Evolutionary conservation across 2,329 filamentous ascomycete species (phyloP), one percentile per base, ranked within the genome.

Genomic region (Calonectria naviculata): DNA sequence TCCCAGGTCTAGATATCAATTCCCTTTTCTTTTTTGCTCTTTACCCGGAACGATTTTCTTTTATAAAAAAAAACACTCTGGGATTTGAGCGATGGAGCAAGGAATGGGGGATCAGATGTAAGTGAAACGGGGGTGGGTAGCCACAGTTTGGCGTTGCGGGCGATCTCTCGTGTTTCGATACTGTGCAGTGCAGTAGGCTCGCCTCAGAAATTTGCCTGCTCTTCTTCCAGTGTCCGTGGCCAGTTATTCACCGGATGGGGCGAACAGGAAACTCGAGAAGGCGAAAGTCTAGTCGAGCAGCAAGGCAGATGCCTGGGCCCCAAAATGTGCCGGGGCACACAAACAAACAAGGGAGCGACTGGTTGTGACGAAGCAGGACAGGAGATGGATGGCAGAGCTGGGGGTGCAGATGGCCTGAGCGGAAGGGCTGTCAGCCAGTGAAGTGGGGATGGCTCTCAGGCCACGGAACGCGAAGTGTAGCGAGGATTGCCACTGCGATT

Each of bases 361-460:
- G 73, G 70, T 70, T 68, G 71, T 73, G 68, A 78, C 63, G 71
- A 70, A 61, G 66, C 60, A 70, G 67, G 64, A 76, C 60, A 71
- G 61, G 68, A 73, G 24, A 62, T 46, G 67, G 62, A 58, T 65
- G 65, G 54, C 62, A 65, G 44, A 44, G 36, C 65, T 60, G 52
- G 67, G 65, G 60, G 66, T 52, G 41, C 67, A 44, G 65, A 52
- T 75, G 71, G 71, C 68, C 67, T 72, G 68, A 70, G 56, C 62
- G 31, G 67, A 52, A 72, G 64, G 47, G 68, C 65, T 76, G 72
- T 73, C 63, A 75, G 67, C 49, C 54, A 62, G 52, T 36, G 56
- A 54, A 68, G 76, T 78, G 76, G 76, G 66, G 75, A 70, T 74
- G 68, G 70, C 62, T 68, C 72, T 72, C 71, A 74, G 73, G 68